Evolutionary conservation across 176 grass and related monocot genomes (phyloP), one percentile per base, ranked within the genome.

Genomic region (Dactylis glomerata): DNA sequence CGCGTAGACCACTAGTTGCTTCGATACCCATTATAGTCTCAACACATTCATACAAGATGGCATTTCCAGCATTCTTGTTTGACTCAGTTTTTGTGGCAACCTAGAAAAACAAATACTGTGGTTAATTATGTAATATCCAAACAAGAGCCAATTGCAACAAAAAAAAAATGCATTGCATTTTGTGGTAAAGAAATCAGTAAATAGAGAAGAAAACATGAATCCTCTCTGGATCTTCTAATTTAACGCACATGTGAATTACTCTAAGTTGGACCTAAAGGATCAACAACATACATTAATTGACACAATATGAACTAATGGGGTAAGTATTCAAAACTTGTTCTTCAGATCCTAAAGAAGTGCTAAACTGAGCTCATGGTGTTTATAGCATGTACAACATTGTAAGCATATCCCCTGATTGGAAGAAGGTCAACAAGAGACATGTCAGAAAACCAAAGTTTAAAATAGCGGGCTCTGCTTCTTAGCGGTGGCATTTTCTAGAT

Each of bases 1-100:
- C 91, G 85, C 95, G 89, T 73, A 98, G 65, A 85, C 95, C 95
- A 70, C 91, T 95, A 34, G 89, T 95, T 63, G 91, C 95, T 93
- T 98, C 95, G 34, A 98, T 93, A 13, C 92, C 92, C 95, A 98
- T 98, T 84, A 98, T 98, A 47, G 95, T 93, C 86, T 98, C 90
- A 86, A 93, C 95, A 83, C 95, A 98, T 86, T 98, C 95, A 81
- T 98, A 98, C 38, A 98, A 80, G 84, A 98, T 95, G 68, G 95
- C 95, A 88, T 98, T 98, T 61, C 91, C 95, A 83, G 89, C 92
- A 88, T 98, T 98, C 85, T 95, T 98, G 49, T 98, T 95, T 79
- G 91, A 91, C 81, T 95, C 95, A 8, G 89, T 98, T 86, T 95
- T 98, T 52, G 95, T 92, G 61, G 95, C 87, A 93, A 98, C 92